phyloP scores from a whole-genome alignment of 495 filamentous ascomycete genomes.

The Friedmanniomyces endolithicus region DNA sequence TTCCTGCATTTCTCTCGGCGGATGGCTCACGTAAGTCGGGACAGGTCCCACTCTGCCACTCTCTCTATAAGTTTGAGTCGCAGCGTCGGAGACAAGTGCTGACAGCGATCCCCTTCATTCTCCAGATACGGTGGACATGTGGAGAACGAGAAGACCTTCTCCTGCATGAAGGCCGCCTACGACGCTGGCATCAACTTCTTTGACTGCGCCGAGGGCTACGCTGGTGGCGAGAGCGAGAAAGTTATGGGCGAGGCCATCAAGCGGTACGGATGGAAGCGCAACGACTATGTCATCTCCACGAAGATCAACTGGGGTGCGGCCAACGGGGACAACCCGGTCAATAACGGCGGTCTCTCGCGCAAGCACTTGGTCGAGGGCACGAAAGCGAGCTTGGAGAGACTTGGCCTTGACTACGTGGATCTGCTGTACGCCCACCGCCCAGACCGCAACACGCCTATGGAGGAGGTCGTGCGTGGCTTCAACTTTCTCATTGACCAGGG shows the following conservation, averaged over 20 bases:
- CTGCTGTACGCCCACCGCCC: slow-evolving; percentile 77
- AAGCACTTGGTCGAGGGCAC: slow-evolving; percentile 74
- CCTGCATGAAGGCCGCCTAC: slow-evolving; percentile 64
- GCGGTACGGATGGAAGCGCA: slow-evolving; percentile 59
- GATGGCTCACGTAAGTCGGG: slow-evolving; percentile 56
- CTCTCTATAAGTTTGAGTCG: too few relatives aligned
- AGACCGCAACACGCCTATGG: slow-evolving; percentile 71
- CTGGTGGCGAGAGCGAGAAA: slow-evolving; percentile 55
- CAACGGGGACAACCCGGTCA: slow-evolving; percentile 50
- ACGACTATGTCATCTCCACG: slow-evolving; percentile 75
- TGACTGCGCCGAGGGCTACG: slow-evolving; percentile 39
- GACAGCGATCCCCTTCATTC: too few relatives aligned
- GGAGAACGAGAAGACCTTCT: slow-evolving; percentile 50
- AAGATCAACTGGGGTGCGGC: slow-evolving; percentile 37
- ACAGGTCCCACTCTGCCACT: too few relatives aligned
- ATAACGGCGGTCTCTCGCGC: slow-evolving; percentile 65
- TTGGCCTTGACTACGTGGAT: slow-evolving; percentile 67
- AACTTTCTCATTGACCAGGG: slow-evolving; percentile 66
- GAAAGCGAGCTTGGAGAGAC: slow-evolving; percentile 50
- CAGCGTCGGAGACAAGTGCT: too few relatives aligned
- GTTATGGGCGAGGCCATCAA: slow-evolving; percentile 63
- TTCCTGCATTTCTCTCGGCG: slow-evolving; percentile 31
- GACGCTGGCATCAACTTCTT: slow-evolving; percentile 69
- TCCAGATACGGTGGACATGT: slow-evolving; percentile 43
- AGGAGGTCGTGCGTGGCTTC: slow-evolving; percentile 75